Base-by-base conservation (phyloP, 805 yeast genomes). In the Candida suzukii region DNA sequence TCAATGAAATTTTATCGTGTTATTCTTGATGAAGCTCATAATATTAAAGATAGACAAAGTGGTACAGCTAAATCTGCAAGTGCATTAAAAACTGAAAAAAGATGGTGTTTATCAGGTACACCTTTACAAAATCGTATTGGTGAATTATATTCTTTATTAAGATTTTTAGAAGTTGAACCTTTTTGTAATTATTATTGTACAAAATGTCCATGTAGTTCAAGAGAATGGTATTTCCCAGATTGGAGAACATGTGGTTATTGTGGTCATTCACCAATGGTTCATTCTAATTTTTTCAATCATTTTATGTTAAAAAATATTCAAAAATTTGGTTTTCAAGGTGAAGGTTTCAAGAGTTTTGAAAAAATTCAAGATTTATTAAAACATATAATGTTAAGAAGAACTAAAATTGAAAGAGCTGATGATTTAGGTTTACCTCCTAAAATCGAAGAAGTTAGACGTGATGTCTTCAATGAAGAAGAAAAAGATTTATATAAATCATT, bases 341-440 rank as follows among this genome's bases (percentile, higher is more conserved):
- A 83, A 38, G 96, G 97, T 14, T 67, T 73, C 30, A 76, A 72
- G 27, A 83, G 95, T 34, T 88, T 93, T 64, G 71, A 73, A 32
- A 79, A 88, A 46, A 77, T 93, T 54, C 86, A 93, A 46, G 60
- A 77, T 13, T 63, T 93, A 22, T 64, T 93, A 53, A 74, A 78
- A 45, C 88, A 85, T 50, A 74, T 91, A 30, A 88, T 93, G 97
- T 64, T 93, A 44, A 73, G 99, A 56, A 77, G 99, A 63, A 93
- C 99, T 0, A 95, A 93, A 57, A 76, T 91, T 4, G 98, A 93
- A 63, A 73, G 98, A 38, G 97, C 99, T 0, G 99, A 95, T 60
- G 99, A 93, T 67, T 69, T 93, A 48, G 99, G 99, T 1, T 68
- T 93, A 37, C 99, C 99, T 3, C 99, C 99, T 2, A 76, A 97